Base-by-base conservation (phyloP, 2,329 filamentous ascomycete genomes). In the Scedosporium dehoogii region DNA sequence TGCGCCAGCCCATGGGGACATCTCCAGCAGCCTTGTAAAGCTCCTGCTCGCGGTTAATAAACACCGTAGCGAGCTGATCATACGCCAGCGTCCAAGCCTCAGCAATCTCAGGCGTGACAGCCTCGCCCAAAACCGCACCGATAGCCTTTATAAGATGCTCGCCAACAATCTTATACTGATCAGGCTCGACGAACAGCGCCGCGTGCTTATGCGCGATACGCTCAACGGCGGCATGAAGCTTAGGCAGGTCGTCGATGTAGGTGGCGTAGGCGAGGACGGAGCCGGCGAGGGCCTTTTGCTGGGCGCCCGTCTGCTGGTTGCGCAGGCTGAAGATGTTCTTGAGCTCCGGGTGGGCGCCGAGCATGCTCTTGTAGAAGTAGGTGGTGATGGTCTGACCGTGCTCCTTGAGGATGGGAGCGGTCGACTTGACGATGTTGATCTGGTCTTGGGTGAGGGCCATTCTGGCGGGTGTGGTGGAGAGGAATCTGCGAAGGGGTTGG, bases 181-280 rank as follows among this genome's bases (percentile, higher is more conserved):
- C 86, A 0, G 89, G 80, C 66, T 78, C 75, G 69, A 92, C 82
- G 70, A 83, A 84, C n/a, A 92, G 79, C 1, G 84, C 88, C 25
- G 81, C 87, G 70, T 92, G 89, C 75, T 91, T 92, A 69, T 91
- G 84, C 63, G 86, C 87, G 66, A 93, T 91, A 68, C 86, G 82
- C 72, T 90, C 86, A 14, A 84, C 77, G 41, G 75, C 76, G 38
- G 81, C 78, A 12, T 72, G 72, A 4, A 92, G 78, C 21, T 77
- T 81, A 57, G 79, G 81, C 0, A 90, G 79, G 69, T 91, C 81
- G 72, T 91, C 87, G 69, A 92, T 88, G 73, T 91, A 80, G 41
- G 79, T 76, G 58, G 90, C 89, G 69, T 92, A 92, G 61, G 87
- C 87, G 67, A 88, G 83, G 6, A 93, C 81, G 1, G 89, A 80